Evolutionary conservation across 345 rosid genomes (phyloP).

Genomic region (Cardiospermum halicacabum): DNA sequence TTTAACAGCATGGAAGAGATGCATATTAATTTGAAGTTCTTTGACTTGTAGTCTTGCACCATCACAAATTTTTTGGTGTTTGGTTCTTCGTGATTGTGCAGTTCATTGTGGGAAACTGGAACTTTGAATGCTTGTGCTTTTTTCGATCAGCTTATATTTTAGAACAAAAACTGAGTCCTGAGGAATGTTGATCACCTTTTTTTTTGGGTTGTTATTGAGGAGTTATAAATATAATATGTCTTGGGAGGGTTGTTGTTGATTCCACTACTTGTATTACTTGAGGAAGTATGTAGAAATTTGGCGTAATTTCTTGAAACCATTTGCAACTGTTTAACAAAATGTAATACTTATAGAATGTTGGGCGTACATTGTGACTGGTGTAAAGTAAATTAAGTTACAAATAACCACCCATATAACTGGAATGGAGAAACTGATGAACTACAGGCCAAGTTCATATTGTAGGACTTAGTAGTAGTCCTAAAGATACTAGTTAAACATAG

Average conservation of each 20-base stretch:
- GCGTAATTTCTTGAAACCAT: not conserved
- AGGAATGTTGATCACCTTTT: too few species aligned
- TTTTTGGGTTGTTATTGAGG: too few species aligned
- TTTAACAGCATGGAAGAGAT: not conserved
- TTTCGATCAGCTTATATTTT: not conserved
- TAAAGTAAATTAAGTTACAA: not conserved
- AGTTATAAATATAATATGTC: too few species aligned
- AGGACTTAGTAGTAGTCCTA: not conserved
- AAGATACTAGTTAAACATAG: not conserved
- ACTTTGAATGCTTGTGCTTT: not conserved
- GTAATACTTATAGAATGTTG: not conserved
- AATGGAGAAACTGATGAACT: not conserved
- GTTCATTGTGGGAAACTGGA: not conserved
- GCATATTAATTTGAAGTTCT: not conserved
- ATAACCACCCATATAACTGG: not conserved
- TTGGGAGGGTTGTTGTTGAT: not conserved
- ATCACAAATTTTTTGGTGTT: not conserved
- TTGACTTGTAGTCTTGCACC: not conserved
- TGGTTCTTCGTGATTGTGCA: not conserved
- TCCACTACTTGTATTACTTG: not conserved
- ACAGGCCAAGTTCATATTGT: not conserved
- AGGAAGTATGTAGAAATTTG: not conserved
- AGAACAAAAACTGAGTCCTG: too few species aligned
- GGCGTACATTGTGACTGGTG: not conserved
- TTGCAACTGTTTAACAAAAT: not conserved